A percentile compares a stretch with the other conserved stretches of the same genome.
Conservation (phyloP, 192 early-diverging fungal genomes). For the Coemansia sp. region DNA sequence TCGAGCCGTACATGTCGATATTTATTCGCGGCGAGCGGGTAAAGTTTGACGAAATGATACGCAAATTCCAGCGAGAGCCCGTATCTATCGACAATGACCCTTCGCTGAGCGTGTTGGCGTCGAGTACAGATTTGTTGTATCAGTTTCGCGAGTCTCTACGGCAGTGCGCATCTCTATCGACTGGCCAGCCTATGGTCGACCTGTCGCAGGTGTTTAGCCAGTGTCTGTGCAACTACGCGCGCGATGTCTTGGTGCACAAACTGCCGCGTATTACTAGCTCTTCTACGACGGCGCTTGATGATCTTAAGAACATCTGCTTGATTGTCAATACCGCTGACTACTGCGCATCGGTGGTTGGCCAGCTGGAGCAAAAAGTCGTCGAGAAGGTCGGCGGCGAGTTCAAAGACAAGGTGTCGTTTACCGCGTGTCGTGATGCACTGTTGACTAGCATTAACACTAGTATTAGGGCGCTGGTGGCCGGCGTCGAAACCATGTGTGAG, state of each 20-base stretch:
- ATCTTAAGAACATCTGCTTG: slow-evolving; percentile 72
- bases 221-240: slow-evolving; percentile 77
- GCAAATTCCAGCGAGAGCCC: slow-evolving; percentile 29
- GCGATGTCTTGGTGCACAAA: slow-evolving; percentile 69
- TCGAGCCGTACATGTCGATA: slow-evolving; percentile 87
- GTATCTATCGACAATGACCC: slow-evolving; percentile 65
- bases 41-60: slow-evolving; percentile 58
- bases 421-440: slow-evolving; percentile 77
- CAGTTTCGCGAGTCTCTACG: slow-evolving; percentile 88
- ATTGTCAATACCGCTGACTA: slow-evolving; percentile 96
- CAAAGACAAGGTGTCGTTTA: slow-evolving; percentile 71
- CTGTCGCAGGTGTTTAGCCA: slow-evolving; percentile 81
- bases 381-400: slow-evolving; percentile 78
- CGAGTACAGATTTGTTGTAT: slow-evolving; percentile 90
- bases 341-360: slow-evolving; percentile 76
- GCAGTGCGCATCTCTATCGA: slow-evolving; percentile 84
- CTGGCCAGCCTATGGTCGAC: slow-evolving; percentile 85
- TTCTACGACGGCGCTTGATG: slow-evolving; percentile 64
- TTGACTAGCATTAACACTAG: slow-evolving; percentile 64
- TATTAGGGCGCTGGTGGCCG: slow-evolving; percentile 69
- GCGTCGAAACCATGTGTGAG: slow-evolving; percentile 70
- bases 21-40: slow-evolving; percentile 87
- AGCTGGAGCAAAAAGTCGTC: slow-evolving; percentile 91
- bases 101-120: slow-evolving; percentile 70
- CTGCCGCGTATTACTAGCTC: slow-evolving; percentile 66